Percentiles rank a stretch among this genome's conserved stretches.
Evolutionary conservation across 208 protist genomes (phyloP).

Genomic region (Leishmania tropica): DNA sequence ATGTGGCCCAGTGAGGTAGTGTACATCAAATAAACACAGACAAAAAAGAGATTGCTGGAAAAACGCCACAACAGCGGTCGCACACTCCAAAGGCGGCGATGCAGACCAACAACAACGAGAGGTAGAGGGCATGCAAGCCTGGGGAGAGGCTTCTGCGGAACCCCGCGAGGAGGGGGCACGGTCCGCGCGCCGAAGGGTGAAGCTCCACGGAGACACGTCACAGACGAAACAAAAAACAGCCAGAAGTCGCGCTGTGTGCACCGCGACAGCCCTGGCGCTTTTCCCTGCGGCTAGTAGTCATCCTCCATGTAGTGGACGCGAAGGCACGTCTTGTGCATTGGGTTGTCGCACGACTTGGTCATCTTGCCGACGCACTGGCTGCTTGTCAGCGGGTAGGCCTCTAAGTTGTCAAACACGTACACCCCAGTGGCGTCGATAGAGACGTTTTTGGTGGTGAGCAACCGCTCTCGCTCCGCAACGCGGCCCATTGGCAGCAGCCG

Average conservation of each 20-base stretch:
- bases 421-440: constrained; percentile 73
- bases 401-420: constrained; percentile 56
- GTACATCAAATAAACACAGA: not conserved
- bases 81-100: not conserved
- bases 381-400: constrained; percentile 74
- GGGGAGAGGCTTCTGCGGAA: too few species aligned
- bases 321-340: constrained; percentile 81
- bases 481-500: constrained; percentile 66
- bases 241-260: not conserved
- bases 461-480: constrained; percentile 54
- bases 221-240: not conserved
- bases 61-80: too few species aligned
- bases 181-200: not conserved
- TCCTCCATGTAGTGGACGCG: constrained; percentile 54
- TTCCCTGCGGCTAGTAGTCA: constrained; percentile 27
- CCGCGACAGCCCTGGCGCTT: not conserved
- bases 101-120: not conserved
- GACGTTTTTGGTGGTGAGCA: constrained; percentile 83
- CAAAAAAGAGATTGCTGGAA: not conserved
- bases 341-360: constrained; percentile 66
- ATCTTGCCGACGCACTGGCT: constrained; percentile 55
- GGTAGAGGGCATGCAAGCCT: too few species aligned
- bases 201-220: not conserved
- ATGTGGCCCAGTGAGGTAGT: not conserved
- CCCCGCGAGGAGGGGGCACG: too few species aligned